A percentile compares a stretch with the other conserved stretches of the same genome.
Conservation (phyloP, 2,329 filamentous ascomycete species). For the Nannizziopsis barbatae region DNA sequence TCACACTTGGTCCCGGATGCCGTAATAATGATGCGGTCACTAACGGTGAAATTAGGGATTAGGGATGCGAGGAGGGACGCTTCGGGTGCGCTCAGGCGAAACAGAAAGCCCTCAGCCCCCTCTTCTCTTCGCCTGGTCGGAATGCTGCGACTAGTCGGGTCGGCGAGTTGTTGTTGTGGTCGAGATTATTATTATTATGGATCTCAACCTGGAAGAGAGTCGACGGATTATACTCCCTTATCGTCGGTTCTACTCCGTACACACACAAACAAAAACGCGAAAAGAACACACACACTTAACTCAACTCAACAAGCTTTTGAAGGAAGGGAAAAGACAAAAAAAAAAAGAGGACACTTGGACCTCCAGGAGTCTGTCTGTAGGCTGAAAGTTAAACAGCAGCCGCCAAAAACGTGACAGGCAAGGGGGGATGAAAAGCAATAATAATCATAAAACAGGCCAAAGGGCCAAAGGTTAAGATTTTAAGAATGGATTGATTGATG, state of each 20-base stretch:
- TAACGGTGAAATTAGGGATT: constrained; percentile 1
- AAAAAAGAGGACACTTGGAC: constrained; percentile 2
- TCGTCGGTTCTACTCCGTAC: not conserved
- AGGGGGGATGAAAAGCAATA: constrained; percentile 9
- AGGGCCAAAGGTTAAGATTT: constrained; percentile 6
- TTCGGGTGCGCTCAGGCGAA: not conserved
- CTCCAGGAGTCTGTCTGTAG: not conserved
- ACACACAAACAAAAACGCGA: not conserved
- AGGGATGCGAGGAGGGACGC: not conserved
- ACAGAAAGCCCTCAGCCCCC: no score
- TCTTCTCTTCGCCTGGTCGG: not conserved
- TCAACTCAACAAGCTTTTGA: not conserved
- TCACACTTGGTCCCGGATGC: constrained; percentile 6
- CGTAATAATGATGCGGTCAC: not conserved
- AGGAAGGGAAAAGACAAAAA: not conserved
- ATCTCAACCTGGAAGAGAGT: no score
- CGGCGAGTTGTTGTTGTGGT: not conserved
- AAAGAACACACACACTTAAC: not conserved
- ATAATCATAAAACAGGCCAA: constrained; percentile 11
- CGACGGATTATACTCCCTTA: not conserved
- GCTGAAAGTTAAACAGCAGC: constrained; percentile 10
- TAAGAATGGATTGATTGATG: not conserved
- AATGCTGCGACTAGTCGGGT: not conserved
- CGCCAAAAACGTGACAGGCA: constrained; percentile 11
- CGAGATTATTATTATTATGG: no score